Conservation (phyloP, 2,329 filamentous ascomycete species). For the Cryphonectria parasitica region DNA sequence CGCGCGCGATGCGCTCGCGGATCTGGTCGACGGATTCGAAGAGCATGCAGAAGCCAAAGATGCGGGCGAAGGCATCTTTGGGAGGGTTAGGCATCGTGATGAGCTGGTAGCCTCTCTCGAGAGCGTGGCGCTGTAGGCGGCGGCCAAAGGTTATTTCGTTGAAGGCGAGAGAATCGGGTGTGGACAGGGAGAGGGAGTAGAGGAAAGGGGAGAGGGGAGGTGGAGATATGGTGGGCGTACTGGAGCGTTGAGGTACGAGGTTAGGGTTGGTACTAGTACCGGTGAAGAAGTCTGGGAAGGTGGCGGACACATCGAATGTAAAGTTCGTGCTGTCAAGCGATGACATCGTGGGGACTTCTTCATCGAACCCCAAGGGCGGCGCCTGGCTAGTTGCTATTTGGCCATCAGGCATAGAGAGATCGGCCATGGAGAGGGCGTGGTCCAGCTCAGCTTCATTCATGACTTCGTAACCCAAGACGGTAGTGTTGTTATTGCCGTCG, state of each 20-base stretch:
- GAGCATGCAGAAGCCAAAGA: slow-evolving; percentile 30
- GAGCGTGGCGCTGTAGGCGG: slow-evolving; percentile 66
- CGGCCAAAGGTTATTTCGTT: slow-evolving; percentile 72
- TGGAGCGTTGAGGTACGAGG: slow-evolving; percentile 25
- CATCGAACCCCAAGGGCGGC: slow-evolving; percentile 34
- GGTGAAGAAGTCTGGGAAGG: slow-evolving; percentile 33
- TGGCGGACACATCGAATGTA: slow-evolving; percentile 43
- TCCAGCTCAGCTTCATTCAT: slow-evolving; percentile 31
- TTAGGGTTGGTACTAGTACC: slow-evolving; percentile 22
- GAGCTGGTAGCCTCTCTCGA: slow-evolving; percentile 66
- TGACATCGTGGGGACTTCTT: slow-evolving; percentile 56
- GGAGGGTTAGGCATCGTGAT: slow-evolving; percentile 45
- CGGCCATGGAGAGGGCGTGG: slow-evolving; percentile 6
- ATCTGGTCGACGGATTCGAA: slow-evolving; percentile 29
- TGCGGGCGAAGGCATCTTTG: slow-evolving; percentile 16
- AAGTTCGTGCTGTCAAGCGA: slow-evolving; percentile 60
- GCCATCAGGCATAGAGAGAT: slow-evolving; percentile 14
- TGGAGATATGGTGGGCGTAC: slow-evolving; percentile 30
- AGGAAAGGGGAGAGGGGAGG: slow-evolving; percentile 36
- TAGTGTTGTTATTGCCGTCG: neutral
- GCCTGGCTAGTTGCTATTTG: slow-evolving; percentile 19
- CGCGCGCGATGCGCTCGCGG: slow-evolving; percentile 16
- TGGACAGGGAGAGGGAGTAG: slow-evolving; percentile 43
- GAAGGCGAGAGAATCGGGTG: slow-evolving; percentile 60
- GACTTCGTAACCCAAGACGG: slow-evolving; percentile 36